Percentiles rank a stretch among this genome's conserved stretches.
These are phyloP conservation scores for Fusarium sp. DNA, from an alignment of 2,329 filamentous ascomycete genomes.

Conservation along the genomic window DNA sequence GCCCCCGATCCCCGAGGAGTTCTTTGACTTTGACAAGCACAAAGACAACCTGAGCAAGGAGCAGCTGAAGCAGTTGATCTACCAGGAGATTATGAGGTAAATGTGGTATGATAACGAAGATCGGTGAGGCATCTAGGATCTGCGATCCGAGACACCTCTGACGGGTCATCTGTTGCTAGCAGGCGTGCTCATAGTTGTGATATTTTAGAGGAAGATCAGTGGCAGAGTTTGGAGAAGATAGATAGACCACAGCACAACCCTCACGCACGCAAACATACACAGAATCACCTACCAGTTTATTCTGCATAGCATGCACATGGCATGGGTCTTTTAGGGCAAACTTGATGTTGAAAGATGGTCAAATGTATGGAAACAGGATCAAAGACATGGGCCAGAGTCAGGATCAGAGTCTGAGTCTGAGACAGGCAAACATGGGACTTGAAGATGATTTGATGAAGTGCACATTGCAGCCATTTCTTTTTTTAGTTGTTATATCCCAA, in stretches of 20 bases:
- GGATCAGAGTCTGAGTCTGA: not conserved
- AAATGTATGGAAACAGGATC: slow-evolving; percentile 23
- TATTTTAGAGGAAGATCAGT: slow-evolving; percentile 15
- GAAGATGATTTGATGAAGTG: slow-evolving; percentile 32
- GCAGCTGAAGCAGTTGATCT: slow-evolving; percentile 96
- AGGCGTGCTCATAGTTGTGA: slow-evolving; percentile 6
- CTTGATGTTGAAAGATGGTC: slow-evolving; percentile 9
- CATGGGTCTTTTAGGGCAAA: slow-evolving; percentile 13
- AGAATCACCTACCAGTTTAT: slow-evolving; percentile 18
- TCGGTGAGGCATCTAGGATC: slow-evolving; percentile 11
- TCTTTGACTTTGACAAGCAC: slow-evolving; percentile 99
- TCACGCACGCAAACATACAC: slow-evolving; percentile 18
- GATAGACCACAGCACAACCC: slow-evolving; percentile 33
- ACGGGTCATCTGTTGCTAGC: not conserved
- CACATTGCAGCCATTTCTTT: slow-evolving; percentile 29
- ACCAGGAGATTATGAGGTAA: slow-evolving; percentile 89
- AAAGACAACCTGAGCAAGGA: slow-evolving; percentile 99
- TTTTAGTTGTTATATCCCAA: slow-evolving; percentile 38
- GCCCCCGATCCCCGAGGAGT: slow-evolving; percentile 95
- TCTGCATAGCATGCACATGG: slow-evolving; percentile 18
- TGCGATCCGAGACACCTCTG: slow-evolving; percentile 8
- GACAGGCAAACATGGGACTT: slow-evolving; percentile 1
- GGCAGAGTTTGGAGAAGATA: slow-evolving; percentile 31
- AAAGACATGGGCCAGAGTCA: not conserved
- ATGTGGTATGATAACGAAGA: slow-evolving; percentile 1